Percentiles rank a stretch among this genome's conserved stretches.
Evolutionary conservation across 495 filamentous ascomycete species (phyloP).

Genomic region (Penicillium waksmanii): DNA sequence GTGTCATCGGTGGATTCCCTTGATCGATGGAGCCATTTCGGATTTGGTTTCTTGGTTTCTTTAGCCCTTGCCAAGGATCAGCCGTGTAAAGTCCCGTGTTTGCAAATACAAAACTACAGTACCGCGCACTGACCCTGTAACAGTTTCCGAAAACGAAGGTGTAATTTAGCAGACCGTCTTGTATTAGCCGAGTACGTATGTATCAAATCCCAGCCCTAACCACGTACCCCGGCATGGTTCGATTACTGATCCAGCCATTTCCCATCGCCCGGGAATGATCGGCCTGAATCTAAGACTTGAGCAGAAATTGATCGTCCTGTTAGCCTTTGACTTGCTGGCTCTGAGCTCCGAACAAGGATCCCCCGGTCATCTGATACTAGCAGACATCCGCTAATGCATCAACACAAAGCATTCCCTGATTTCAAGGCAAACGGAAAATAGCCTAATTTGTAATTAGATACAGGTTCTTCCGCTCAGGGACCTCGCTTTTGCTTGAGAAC

Average conservation of each 20-base stretch:
- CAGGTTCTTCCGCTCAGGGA: too few species aligned
- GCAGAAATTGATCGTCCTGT: conserved; percentile 3
- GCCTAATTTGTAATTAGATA: too few species aligned
- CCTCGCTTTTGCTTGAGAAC: too few species aligned
- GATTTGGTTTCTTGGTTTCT: not conserved
- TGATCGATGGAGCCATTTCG: conserved; percentile 4
- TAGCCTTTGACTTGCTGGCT: not conserved
- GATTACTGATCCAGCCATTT: conserved; percentile 5
- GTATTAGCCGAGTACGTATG: not conserved
- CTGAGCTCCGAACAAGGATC: conserved; percentile 3
- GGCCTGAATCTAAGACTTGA: not conserved
- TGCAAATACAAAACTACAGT: conserved; percentile 4
- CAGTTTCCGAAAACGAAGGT: not conserved
- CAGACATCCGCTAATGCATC: not conserved
- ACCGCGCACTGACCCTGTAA: not conserved
- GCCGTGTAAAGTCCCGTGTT: not conserved
- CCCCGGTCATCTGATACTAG: conserved; percentile 2
- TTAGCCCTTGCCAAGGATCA: not conserved
- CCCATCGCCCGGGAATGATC: conserved; percentile 1
- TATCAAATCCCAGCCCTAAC: not conserved
- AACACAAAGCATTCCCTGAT: not conserved
- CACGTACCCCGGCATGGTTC: not conserved
- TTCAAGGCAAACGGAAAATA: not conserved
- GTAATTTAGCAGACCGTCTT: not conserved
- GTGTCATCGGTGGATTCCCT: not conserved